Evolutionary conservation across 75 land plant species (phyloP).

Genomic region (Adiantum capillusveneris): DNA sequence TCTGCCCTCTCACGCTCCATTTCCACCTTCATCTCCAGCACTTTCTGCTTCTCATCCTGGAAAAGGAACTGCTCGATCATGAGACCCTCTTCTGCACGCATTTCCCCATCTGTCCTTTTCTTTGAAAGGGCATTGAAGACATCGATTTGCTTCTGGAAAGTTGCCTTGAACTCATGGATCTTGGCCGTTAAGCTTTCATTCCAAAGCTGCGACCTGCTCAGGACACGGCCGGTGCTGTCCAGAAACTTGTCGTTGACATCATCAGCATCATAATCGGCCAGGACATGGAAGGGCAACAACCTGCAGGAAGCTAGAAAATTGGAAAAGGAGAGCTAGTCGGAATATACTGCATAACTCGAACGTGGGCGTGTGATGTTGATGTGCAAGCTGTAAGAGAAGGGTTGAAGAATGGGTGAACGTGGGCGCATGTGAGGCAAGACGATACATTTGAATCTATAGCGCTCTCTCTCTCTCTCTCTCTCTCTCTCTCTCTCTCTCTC

Average conservation of each 20-base stretch:
- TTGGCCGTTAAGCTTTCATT: slow-evolving; percentile 71
- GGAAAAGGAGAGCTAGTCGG: too few species aligned
- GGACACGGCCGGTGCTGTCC: slow-evolving; percentile 64
- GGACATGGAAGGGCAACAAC: slow-evolving; percentile 89
- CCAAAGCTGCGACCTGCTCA: slow-evolving; percentile 84
- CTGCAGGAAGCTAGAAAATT: slow-evolving; percentile 25
- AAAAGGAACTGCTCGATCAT: slow-evolving; percentile 79
- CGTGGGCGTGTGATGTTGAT: too few species aligned
- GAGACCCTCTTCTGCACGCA: slow-evolving; percentile 83
- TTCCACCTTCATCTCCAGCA: slow-evolving; percentile 53
- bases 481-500: too few species aligned
- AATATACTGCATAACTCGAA: too few species aligned
- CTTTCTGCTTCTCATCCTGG: slow-evolving; percentile 77
- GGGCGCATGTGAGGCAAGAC: too few species aligned
- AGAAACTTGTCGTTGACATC: slow-evolving; percentile 76
- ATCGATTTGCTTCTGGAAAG: slow-evolving; percentile 78
- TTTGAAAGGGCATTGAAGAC: slow-evolving; percentile 66
- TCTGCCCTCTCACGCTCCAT: slow-evolving; percentile 75
- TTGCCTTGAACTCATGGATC: slow-evolving; percentile 58
- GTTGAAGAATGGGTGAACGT: too few species aligned
- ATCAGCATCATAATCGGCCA: slow-evolving; percentile 92
- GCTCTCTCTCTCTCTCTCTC: too few species aligned
- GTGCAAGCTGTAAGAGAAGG: too few species aligned
- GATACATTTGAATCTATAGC: too few species aligned
- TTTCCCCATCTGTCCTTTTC: slow-evolving; percentile 71